Evolutionary conservation across 179 eudicot species (phyloP), one percentile per base, ranked within the genome.

Genomic region (Spergularia azorica): DNA sequence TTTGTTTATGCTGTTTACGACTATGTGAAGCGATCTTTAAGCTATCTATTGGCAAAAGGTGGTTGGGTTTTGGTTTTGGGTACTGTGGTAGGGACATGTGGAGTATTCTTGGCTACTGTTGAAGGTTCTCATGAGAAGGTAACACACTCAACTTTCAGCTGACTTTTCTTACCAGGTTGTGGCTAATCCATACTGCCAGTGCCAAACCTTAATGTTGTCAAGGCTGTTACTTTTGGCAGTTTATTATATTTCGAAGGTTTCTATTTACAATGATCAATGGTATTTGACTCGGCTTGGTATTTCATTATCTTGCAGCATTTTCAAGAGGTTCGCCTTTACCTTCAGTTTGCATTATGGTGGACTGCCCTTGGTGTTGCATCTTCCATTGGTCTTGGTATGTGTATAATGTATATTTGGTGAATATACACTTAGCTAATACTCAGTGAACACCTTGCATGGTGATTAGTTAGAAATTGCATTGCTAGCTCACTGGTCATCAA

Each of bases 331-430:
- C 85, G 74, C 43, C 84, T 78, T 48, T 91, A 93, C 83, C 52
- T 88, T 63, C 88, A 80, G 84, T 95, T 89, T 86, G 97, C 88
- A 78, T 67, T 95, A 74, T 95, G 99, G 99, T 95, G 99, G 99
- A 82, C 87, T 78, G 94, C 94, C 57, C 97, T 95, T 79, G 99
- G 99, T 60, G 94, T 95, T 79, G 99, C 97, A 68, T 95, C 99
- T 78, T 95, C 99, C 59, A 93, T 95, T 82, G 99, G 99, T 71
- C 97, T 95, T 81, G 99, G 99, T 95, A 86, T 81, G 97, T 65
- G 54, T 66, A 1, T 55, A 54, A 38, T 9, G 16, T 61, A 41
- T 20, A 9, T 73, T 55, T 14, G 63, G n/a, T 63, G 21, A 6
- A 17, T 51, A 16, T 8, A 9, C 20, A 10, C 21, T 14, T 39